Conservation (phyloP, 2,329 filamentous ascomycete species). For the Grosmannia huntii region DNA sequence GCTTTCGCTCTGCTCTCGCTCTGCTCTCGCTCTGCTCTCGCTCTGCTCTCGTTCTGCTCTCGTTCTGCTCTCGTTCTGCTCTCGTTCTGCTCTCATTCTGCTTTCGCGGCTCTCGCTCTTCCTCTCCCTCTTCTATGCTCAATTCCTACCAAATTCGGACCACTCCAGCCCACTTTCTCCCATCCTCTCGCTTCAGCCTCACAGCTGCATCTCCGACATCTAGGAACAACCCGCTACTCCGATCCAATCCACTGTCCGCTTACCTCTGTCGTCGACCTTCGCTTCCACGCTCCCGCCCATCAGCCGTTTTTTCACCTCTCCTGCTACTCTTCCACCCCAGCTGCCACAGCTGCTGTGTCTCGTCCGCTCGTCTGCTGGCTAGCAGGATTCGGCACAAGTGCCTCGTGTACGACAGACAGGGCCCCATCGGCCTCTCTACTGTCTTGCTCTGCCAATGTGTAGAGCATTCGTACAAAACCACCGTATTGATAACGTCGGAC, state of each 20-base stretch:
- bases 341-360: background rate
- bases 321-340: background rate
- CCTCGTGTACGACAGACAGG: conserved; percentile 7
- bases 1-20: too few relatives aligned
- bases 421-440: background rate
- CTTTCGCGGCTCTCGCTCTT: too few relatives aligned
- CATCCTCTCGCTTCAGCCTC: background rate
- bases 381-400: conserved; percentile 3
- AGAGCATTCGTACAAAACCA: background rate
- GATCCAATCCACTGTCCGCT: background rate
- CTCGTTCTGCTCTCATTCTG: too few relatives aligned
- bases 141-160: background rate
- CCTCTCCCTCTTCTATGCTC: background rate
- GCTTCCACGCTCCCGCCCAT: background rate
- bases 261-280: too few relatives aligned
- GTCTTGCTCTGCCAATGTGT: background rate
- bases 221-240: background rate
- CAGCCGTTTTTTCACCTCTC: background rate
- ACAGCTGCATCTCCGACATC: background rate
- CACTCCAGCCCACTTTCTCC: background rate
- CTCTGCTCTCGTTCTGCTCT: too few relatives aligned
- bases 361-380: conserved; percentile 6
- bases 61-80: too few relatives aligned
- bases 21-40: too few relatives aligned
- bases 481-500: background rate